A percentile compares a stretch with the other conserved stretches of the same genome.
Conservation (phyloP, 208 protist species). For the Tritrichomonas musculus region DNA sequence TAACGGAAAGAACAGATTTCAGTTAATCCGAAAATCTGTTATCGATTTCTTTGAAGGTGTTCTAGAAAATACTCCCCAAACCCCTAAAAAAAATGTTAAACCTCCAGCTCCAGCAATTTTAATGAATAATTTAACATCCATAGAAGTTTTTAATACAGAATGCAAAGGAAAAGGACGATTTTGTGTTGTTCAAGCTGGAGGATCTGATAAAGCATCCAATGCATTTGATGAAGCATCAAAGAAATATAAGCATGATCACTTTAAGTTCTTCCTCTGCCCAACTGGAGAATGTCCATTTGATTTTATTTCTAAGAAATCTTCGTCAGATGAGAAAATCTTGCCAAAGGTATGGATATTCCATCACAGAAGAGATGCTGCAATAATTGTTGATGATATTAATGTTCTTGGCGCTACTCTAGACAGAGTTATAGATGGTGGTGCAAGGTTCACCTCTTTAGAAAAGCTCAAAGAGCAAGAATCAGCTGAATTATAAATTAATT, state of each 20-base stretch:
- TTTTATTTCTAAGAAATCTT: neutral
- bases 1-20: neutral
- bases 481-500: too few species aligned
- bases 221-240: neutral
- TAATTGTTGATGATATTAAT: neutral
- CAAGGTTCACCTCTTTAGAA: neutral
- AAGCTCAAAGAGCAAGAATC: too few species aligned
- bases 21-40: neutral
- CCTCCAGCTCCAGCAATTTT: neutral
- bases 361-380: neutral
- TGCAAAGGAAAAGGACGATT: neutral
- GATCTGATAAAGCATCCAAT: neutral
- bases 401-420: neutral
- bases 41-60: neutral
- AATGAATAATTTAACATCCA: neutral
- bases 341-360: neutral
- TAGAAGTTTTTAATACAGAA: neutral
- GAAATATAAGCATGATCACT: neutral
- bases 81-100: too few species aligned
- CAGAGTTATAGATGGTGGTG: neutral
- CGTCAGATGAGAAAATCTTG: too few species aligned
- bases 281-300: neutral
- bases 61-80: neutral
- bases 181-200: neutral
- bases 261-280: neutral